Evolutionary conservation across 176 grass and related monocot species (phyloP).

Genomic region (Paspalum vaginatum): DNA sequence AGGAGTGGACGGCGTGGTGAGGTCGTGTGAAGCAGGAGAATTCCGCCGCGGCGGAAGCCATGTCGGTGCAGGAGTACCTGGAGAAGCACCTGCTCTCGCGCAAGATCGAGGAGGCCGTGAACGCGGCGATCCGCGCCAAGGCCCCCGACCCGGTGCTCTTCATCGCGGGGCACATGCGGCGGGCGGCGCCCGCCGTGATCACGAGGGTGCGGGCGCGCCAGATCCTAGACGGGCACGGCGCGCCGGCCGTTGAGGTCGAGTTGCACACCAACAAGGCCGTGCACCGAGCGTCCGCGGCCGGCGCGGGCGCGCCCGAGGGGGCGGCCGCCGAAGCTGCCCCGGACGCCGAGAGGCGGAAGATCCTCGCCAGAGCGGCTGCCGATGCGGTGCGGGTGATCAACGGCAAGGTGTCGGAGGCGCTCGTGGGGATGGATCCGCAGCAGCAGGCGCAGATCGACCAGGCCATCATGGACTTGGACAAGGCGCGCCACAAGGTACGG

Average conservation of each 20-base stretch:
- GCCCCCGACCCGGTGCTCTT: conserved; percentile 74
- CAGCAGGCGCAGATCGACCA: conserved; percentile 98
- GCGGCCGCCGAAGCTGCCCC: conserved; percentile 55
- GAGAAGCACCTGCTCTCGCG: conserved; percentile 88
- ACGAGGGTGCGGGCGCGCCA: conserved; percentile 83
- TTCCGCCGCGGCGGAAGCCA: conserved; percentile 33
- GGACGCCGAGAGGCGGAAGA: conserved; percentile 71
- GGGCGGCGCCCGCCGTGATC: conserved; percentile 75
- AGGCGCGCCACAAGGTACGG: conserved; percentile 78
- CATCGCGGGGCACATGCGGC: conserved; percentile 94
- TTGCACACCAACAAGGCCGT: conserved; percentile 96
- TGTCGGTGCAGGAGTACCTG: conserved; percentile 98
- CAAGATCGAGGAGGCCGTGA: conserved; percentile 98
- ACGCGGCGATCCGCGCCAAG: conserved; percentile 94
- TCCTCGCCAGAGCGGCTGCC: conserved; percentile 72
- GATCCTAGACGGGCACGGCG: conserved; percentile 85
- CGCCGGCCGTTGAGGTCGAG: conserved; percentile 85
- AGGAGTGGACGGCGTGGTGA: neutral
- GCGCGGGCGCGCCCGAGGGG: conserved; percentile 36
- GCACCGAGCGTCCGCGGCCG: conserved; percentile 78
- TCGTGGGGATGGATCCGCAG: conserved; percentile 91
- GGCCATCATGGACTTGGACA: conserved; percentile 98
- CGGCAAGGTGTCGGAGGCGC: conserved; percentile 89
- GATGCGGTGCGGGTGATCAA: conserved; percentile 86
- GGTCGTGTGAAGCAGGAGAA: neutral